Percentiles rank a stretch among this genome's conserved stretches.
These are phyloP conservation scores for Trichopus zeylanicus DNA, from an alignment of 116 monocot species.

Conservation along the genomic window DNA sequence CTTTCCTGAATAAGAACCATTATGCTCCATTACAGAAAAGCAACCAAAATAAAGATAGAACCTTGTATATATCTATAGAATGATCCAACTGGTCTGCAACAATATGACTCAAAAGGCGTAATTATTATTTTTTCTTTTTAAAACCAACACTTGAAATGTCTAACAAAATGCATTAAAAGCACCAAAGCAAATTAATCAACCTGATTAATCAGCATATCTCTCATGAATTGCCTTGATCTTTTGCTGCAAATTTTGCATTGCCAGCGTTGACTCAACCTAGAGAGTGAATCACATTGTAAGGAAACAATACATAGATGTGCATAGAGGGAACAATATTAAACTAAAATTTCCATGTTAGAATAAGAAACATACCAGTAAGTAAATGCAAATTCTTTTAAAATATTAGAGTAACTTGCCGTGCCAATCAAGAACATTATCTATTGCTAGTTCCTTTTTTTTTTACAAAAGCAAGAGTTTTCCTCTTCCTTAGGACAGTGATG, in stretches of 20 bases:
- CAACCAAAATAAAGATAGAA: background rate
- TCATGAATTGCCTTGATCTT: conserved; percentile 93
- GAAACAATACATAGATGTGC: background rate
- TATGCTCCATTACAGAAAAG: background rate
- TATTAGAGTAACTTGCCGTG: too few species aligned
- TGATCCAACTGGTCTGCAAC: too few species aligned
- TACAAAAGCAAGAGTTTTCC: too few species aligned
- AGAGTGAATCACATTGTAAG: conserved; percentile 2
- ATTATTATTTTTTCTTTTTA: background rate
- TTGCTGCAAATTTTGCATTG: conserved; percentile 98
- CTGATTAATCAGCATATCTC: conserved; percentile 92
- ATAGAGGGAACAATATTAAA: background rate
- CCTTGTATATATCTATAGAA: too few species aligned
- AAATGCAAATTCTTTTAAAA: too few species aligned
- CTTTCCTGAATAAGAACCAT: conserved; percentile 66
- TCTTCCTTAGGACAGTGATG: background rate
- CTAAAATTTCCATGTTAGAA: too few species aligned
- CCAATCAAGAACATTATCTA: too few species aligned
- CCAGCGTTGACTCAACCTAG: conserved; percentile 94
- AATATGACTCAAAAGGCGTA: too few species aligned
- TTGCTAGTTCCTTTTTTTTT: too few species aligned
- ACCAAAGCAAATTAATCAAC: conserved; percentile 16
- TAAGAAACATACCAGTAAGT: too few species aligned
- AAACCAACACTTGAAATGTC: background rate
- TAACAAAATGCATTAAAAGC: background rate